Evolutionary conservation across 108 stramenopile species (phyloP), one percentile per base, ranked within the genome.

Genomic region (Craspedostauros australis): DNA sequence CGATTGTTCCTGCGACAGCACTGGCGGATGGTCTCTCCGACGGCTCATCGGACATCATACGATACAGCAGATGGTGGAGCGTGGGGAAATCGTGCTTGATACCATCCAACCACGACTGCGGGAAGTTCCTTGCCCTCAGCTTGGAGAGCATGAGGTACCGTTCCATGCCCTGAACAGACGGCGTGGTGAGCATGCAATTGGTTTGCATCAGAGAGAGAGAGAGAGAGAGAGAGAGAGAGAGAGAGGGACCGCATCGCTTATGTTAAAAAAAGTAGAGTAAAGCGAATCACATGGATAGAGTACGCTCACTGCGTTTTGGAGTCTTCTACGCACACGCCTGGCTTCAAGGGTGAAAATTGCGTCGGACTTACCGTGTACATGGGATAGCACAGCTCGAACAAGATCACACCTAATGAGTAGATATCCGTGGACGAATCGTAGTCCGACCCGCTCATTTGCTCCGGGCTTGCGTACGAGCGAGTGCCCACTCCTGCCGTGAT

Each of bases 401-500:
- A 68, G 14, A 98, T 88, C 25, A 98, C 76, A 3, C 97, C 97
- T 0, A 98, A 70, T 9, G 84, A 85, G 62, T 82, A 98, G 39
- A 98, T 65, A 71, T 98, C 97, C 0, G 95, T 93, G 37, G 82
- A 88, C 27, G 88, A 82, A 62, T 93, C 94, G 54, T 98, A 98
- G 41, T 88, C 82, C 6, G 86, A 80, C 11, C 70, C 70, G n/a
- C 66, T 78, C 71, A 93, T 90, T 75, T 95, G 94, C 47, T 98
- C 97, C 1, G 95, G 94, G 45, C 82, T 84, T 15, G 91, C 93
- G 54, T 98, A 98, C 6, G 90, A 74, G 22, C 82, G 60, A 12
- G 97, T 98, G 1, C 97, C 97, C 6, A 98, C 89, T 23, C 95
- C 95, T 6, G 70, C 90, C 1, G 95, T 95, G 43, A 87, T 88